Conservation (phyloP, 192 early-diverging fungal species). For the Backusella parvicylindrica region DNA sequence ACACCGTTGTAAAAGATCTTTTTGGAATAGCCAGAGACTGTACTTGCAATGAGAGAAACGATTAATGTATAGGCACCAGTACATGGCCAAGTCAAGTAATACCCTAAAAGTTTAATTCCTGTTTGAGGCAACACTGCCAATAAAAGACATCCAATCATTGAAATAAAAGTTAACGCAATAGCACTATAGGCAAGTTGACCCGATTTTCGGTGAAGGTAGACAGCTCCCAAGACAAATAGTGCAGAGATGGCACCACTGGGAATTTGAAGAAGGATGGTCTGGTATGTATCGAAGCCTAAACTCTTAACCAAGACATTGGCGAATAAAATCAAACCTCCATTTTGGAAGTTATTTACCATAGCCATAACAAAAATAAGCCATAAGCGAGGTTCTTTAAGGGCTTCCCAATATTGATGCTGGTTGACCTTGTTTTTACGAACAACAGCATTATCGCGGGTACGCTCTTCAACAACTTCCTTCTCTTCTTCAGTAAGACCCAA, state of each 20-base stretch:
- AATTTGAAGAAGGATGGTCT: constrained; percentile 7
- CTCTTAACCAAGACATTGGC: not conserved
- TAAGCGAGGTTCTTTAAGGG: constrained; percentile 18
- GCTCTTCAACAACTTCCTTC: constrained; percentile 22
- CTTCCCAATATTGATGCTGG: constrained; percentile 20
- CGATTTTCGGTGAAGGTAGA: not conserved
- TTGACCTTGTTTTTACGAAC: not conserved
- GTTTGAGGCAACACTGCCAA: not conserved
- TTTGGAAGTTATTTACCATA: constrained; percentile 7
- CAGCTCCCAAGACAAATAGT: not conserved
- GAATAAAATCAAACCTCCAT: constrained; percentile 23
- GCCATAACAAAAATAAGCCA: constrained; percentile 1
- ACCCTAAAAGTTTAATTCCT: not conserved
- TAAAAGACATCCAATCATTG: not conserved
- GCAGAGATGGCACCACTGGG: not conserved
- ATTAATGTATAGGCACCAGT: not conserved
- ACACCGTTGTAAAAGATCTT: constrained; percentile 8
- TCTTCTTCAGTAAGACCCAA: constrained; percentile 15
- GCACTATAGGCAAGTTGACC: not conserved
- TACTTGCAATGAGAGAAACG: not conserved
- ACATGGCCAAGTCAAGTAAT: not conserved
- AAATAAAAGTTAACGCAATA: not conserved
- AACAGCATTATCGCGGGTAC: constrained; percentile 16
- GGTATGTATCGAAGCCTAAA: constrained; percentile 15
- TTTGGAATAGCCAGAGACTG: constrained; percentile 14